Percentiles rank a stretch among this genome's conserved stretches.
Evolutionary conservation across 169 alveolate genomes (phyloP).

Genomic region (Plasmodium malariae): DNA sequence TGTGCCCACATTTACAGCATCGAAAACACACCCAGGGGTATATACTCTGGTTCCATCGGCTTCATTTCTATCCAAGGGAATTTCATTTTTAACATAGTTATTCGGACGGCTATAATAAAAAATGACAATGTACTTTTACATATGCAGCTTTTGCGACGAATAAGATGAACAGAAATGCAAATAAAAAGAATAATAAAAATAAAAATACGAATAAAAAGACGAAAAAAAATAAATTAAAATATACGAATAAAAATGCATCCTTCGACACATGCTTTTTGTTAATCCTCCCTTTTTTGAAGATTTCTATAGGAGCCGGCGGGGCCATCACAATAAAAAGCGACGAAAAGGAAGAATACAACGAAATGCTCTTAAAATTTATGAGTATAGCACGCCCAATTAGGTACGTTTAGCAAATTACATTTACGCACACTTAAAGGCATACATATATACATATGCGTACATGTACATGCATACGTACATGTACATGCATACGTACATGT

Average conservation of each 20-base stretch:
- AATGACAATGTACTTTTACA: slow-evolving; percentile 27
- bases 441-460: background rate
- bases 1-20: slow-evolving; percentile 63
- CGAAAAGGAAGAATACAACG: slow-evolving; percentile 76
- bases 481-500: background rate
- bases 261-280: slow-evolving; percentile 18
- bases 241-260: no score
- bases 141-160: no score
- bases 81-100: slow-evolving; percentile 76
- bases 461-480: background rate
- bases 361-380: slow-evolving; percentile 78
- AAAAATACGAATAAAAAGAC: no score
- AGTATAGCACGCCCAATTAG: slow-evolving; percentile 43
- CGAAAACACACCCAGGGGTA: slow-evolving; percentile 78
- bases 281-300: slow-evolving; percentile 12
- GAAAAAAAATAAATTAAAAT: no score
- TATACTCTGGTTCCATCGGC: slow-evolving; percentile 80
- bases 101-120: slow-evolving; percentile 73
- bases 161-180: no score
- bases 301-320: slow-evolving; percentile 79
- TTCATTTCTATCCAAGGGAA: slow-evolving; percentile 74
- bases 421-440: background rate
- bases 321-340: slow-evolving; percentile 80
- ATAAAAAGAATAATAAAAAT: no score
- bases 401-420: no score